A percentile compares a stretch with the other conserved stretches of the same genome.
Conservation (phyloP, 2,329 filamentous ascomycete genomes). For the Mycogone perniciosa region DNA sequence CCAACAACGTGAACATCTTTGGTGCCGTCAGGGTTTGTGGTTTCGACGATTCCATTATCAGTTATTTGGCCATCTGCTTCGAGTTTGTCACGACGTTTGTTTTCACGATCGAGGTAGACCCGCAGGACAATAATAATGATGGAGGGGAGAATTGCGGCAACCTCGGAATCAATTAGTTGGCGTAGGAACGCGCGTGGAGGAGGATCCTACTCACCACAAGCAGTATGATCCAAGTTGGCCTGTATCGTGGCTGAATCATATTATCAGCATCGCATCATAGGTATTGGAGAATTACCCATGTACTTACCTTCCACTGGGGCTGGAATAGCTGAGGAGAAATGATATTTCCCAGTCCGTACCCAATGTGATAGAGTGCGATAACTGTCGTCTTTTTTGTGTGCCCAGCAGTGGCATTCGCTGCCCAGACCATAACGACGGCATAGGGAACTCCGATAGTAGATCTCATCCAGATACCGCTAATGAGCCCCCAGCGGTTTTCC, state of each 20-base stretch:
- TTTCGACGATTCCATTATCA: conserved; percentile 10
- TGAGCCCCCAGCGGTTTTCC: conserved; percentile 15
- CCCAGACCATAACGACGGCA: conserved; percentile 16
- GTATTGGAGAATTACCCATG: not conserved
- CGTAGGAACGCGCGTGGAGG: accelerated
- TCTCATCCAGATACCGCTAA: conserved; percentile 14
- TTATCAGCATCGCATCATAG: not conserved
- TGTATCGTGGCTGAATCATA: conserved; percentile 13
- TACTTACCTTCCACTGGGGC: conserved; percentile 4
- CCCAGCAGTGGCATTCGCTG: conserved; percentile 23
- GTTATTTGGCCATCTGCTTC: conserved; percentile 2
- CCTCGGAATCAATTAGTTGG: not conserved
- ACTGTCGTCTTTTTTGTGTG: conserved; percentile 39
- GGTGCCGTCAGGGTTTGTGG: conserved; percentile 6
- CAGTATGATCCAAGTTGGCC: conserved; percentile 18
- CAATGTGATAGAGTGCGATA: conserved; percentile 32
- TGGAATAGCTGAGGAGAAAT: conserved; percentile 29
- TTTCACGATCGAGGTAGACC: conserved; percentile 9
- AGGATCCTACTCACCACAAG: conserved; percentile 4
- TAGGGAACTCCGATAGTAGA: conserved; percentile 14
- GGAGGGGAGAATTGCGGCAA: conserved; percentile 13
- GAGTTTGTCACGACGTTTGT: conserved; percentile 11
- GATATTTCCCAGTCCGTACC: conserved; percentile 29
- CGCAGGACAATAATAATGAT: conserved; percentile 10
- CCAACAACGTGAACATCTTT: conserved; percentile 7